Base-by-base conservation (phyloP, 2,329 filamentous ascomycete genomes). In the Pseudopyricularia javanii region DNA sequence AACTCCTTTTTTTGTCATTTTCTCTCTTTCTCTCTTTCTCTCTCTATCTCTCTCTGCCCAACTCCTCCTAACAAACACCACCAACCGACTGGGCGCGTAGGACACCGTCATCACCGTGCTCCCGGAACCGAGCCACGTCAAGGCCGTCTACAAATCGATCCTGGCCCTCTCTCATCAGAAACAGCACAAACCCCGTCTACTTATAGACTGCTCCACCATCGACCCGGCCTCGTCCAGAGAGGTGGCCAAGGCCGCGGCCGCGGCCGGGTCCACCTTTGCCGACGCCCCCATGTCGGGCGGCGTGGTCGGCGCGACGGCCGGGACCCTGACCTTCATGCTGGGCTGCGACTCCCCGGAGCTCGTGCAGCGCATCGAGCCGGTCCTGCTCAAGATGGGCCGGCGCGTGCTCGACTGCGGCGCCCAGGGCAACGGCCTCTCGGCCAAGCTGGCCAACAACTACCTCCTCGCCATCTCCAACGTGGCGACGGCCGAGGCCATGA, bases 231-330 rank as follows among this genome's bases (percentile, higher is more conserved):
- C 90, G 2, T 96, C 91, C 1, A 81, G 81, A 37, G 78, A 82
- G 58, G 85, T 97, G 5, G 89, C 90, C 22, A 74, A 82, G 56
- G 76, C 78, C 24, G 83, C 94, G 2, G 56, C 68, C 2, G 49
- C 54, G 4, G 60, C 78, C 74, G 78, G 78, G 5, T 80, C 81
- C 1, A 77, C 76, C 51, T 96, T 97, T 63, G 83, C 96, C 54
- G 93, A 98, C 65, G 91, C 93, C 3, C 93, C 93, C 47, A 95
- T 98, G 85, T 97, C 91, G 0, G 93, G 93, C 49, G 93, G 93
- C 50, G 91, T 96, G 0, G 89, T 97, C 5, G 93, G 91, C 45
- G 93, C 93, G 11, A 76, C 82, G 6, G 89, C 89, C 12, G 93
- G 86, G 33, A 91, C 89, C 0, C 74, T 98, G 54, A 95, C 91